Conservation (phyloP, 805 yeast species). For the Sporopachydermia quercuum region DNA sequence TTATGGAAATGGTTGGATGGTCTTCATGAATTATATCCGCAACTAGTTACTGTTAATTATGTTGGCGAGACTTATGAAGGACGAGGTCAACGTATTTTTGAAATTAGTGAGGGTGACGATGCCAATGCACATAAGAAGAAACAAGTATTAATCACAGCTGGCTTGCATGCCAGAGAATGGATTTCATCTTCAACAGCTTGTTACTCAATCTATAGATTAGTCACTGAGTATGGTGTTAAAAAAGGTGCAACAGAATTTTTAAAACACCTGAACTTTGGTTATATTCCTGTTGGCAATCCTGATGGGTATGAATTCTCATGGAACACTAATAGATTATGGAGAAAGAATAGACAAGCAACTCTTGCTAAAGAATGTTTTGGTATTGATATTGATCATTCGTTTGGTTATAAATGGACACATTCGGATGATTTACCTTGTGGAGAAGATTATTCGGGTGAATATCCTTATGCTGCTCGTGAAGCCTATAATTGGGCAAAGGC, state of each 20-base stretch:
- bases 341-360: constrained; percentile 75
- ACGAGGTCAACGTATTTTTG: constrained; percentile 51
- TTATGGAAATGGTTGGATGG: constrained; percentile 61
- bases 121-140: constrained; percentile 28
- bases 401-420: constrained; percentile 59
- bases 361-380: constrained; percentile 57
- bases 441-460: constrained; percentile 70
- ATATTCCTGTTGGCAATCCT: constrained; percentile 78
- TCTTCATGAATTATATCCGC: constrained; percentile 46
- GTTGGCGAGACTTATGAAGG: constrained; percentile 72
- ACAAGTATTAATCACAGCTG: constrained; percentile 68
- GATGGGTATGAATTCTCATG: constrained; percentile 84
- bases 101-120: constrained; percentile 32
- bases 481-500: constrained; percentile 33
- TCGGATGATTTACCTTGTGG: constrained; percentile 53
- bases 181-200: constrained; percentile 57
- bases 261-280: constrained; percentile 49
- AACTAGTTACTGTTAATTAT: constrained; percentile 43
- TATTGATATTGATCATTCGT: constrained; percentile 72
- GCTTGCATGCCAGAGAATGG: constrained; percentile 89
- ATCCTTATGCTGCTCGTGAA: constrained; percentile 53
- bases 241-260: constrained; percentile 31
- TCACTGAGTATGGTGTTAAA: constrained; percentile 28
- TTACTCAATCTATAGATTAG: constrained; percentile 34
- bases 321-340: constrained; percentile 71